Evolutionary conservation across 331 rosid genomes (phyloP).

Genomic region (Stylosanthes scabra): DNA sequence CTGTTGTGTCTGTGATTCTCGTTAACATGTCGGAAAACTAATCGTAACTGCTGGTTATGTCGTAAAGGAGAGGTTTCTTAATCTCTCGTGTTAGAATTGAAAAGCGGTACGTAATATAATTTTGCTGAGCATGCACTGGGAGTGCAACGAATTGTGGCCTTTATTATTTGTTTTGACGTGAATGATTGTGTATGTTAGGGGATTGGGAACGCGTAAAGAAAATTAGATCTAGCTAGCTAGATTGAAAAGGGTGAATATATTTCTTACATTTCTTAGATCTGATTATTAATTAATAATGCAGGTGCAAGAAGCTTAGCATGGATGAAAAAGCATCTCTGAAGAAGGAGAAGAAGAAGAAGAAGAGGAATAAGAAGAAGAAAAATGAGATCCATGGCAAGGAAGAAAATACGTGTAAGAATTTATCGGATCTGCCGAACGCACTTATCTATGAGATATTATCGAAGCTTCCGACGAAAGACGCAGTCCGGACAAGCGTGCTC

Average conservation of each 20-base stretch:
- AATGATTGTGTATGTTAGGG: neutral
- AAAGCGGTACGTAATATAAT: neutral
- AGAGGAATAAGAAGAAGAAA: neutral
- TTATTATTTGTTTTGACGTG: neutral
- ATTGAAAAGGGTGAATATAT: neutral
- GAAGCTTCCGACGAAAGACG: neutral
- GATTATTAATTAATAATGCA: neutral
- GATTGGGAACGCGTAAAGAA: too few species aligned
- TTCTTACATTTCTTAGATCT: neutral
- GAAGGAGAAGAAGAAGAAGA: neutral
- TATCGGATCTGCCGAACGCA: slow-evolving; percentile 10
- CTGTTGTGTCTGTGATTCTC: neutral
- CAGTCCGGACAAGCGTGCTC: neutral
- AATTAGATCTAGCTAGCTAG: neutral
- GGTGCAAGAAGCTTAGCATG: neutral
- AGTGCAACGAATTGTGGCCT: neutral
- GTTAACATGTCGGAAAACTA: neutral
- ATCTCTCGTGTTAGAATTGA: neutral
- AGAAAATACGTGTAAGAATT: too few species aligned
- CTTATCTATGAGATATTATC: slow-evolving; percentile 19
- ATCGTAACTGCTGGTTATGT: neutral
- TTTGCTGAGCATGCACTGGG: too few species aligned
- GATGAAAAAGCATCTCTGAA: neutral
- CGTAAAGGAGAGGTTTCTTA: neutral
- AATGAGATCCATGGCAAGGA: neutral